These are phyloP conservation scores for Metschnikowia picachoensis DNA, from an alignment of 805 yeast genomes.

Conservation along the genomic window DNA sequence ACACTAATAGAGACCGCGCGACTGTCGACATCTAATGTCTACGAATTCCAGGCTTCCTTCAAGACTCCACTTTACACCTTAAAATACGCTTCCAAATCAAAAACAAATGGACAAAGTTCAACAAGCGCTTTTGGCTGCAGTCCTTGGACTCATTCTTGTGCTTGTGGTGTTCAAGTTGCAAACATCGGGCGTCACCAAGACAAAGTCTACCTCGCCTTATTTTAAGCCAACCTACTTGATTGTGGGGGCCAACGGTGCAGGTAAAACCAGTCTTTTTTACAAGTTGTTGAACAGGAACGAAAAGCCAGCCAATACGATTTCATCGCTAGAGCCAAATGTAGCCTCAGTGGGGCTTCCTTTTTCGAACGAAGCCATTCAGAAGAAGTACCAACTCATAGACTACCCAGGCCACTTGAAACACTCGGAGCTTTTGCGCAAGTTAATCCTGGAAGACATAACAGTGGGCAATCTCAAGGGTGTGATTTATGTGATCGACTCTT, in stretches of 20 bases:
- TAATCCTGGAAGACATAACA: conserved; percentile 39
- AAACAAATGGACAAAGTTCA: conserved; percentile 15
- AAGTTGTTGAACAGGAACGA: conserved; percentile 18
- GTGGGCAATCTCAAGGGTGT: conserved; percentile 56
- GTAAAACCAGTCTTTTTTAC: conserved; percentile 60
- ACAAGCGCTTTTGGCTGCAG: conserved; percentile 12
- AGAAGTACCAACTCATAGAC: conserved; percentile 57
- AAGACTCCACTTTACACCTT: too few relatives aligned
- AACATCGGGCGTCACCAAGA: not conserved
- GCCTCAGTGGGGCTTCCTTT: conserved; percentile 31
- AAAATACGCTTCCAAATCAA: too few relatives aligned
- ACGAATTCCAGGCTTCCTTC: too few relatives aligned
- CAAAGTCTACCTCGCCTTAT: conserved; percentile 9
- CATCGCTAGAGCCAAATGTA: conserved; percentile 37
- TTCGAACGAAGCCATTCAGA: conserved; percentile 30
- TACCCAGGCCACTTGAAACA: conserved; percentile 88
- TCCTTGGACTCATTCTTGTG: conserved; percentile 14
- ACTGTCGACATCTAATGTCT: too few relatives aligned
- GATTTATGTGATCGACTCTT: conserved; percentile 73
- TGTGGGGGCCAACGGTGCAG: conserved; percentile 60
- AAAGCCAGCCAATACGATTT: conserved; percentile 26
- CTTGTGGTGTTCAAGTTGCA: conserved; percentile 10
- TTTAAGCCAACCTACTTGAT: conserved; percentile 56
- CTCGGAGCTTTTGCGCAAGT: conserved; percentile 50
- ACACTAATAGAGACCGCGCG: too few relatives aligned